phyloP scores from a whole-genome alignment of 345 rosid genomes.

The Pistacia integerrima region DNA sequence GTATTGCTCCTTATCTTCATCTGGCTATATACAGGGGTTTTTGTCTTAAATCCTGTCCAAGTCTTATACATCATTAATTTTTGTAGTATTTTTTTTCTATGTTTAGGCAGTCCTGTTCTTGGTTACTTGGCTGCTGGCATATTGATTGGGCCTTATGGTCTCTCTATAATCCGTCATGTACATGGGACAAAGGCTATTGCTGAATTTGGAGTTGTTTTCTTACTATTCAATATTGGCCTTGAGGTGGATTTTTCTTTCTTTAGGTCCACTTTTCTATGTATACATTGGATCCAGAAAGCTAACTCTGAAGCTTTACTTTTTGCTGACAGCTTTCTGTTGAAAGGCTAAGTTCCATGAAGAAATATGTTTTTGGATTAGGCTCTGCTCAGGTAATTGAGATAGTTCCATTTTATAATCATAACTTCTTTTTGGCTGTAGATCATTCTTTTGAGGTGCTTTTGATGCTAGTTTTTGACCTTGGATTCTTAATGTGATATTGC shows the following conservation, averaged over 20 bases:
- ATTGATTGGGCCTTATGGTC: slow-evolving; percentile 96
- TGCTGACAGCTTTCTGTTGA: slow-evolving; percentile 92
- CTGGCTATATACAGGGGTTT: neutral
- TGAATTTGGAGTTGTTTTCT: slow-evolving; percentile 98
- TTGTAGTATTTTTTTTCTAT: slow-evolving; percentile 39
- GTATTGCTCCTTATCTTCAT: slow-evolving; percentile 1
- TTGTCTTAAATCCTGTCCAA: neutral
- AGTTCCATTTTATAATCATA: slow-evolving; percentile 15
- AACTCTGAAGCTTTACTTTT: slow-evolving; percentile 30
- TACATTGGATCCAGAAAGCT: slow-evolving; percentile 20
- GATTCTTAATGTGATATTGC: slow-evolving; percentile 31
- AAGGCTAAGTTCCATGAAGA: slow-evolving; percentile 99
- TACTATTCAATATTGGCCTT: slow-evolving; percentile 96
- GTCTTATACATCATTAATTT: slow-evolving; percentile 20
- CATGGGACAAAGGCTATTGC: slow-evolving; percentile 98
- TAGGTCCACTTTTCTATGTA: slow-evolving; percentile 21
- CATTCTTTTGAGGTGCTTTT: slow-evolving; percentile 9
- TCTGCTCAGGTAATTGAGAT: slow-evolving; percentile 75
- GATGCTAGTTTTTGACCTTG: neutral
- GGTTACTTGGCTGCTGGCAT: slow-evolving; percentile 99
- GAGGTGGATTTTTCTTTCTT: slow-evolving; percentile 59
- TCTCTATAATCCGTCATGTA: slow-evolving; percentile 95
- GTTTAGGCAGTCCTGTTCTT: slow-evolving; percentile 97
- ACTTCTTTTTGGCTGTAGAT: neutral
- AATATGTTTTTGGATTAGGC: slow-evolving; percentile 97